Evolutionary conservation across 805 yeast genomes (phyloP), one percentile per base, ranked within the genome.

Genomic region (Starmerella khaoyaiensis): DNA sequence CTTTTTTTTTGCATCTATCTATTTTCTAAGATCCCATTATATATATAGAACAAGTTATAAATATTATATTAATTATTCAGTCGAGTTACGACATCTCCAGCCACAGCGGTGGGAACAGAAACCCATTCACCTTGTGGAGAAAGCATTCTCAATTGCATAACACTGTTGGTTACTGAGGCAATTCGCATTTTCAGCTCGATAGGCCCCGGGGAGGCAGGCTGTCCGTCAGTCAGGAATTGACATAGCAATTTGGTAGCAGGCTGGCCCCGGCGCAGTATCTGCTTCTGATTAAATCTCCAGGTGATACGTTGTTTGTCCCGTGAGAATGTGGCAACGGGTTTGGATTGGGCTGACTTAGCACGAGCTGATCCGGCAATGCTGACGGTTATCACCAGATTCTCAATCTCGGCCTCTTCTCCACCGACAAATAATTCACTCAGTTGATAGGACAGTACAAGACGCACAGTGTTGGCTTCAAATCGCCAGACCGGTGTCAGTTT

Each of bases 301-400:
- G 90, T 77, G 40, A 90, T 76, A 59, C 96, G 72, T 48, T 74
- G 77, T 53, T 74, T 76, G 36, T 84, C 96, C 52, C 73, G 78
- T 59, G 78, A 82, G 65, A 84, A 87, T 1, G 93, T 72, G 40
- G 96, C 97, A 39, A 79, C 76, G 4, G 98, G 98, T 55, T 80
- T 82, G 3, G 94, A 79, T 44, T 84, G 74, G 1, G 95, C 96
- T 16, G 74, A 62, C 3, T 78, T 68, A 14, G 72, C 68, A 15
- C 36, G 33, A 23, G 41, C 40, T 14, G 34, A 27, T 9, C 79
- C 76, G 14, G 67, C 62, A 36, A 78, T 63, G 3, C 79, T 68
- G 4, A 75, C 81, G 6, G 77, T 67, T 5, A 79, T 65, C 26
- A 69, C 64, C 36, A 79, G 59, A 48, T 78, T 74, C n/a, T 74